Evolutionary conservation across 192 early-diverging fungal genomes (phyloP).

Genomic region (Piromyces finnis): DNA sequence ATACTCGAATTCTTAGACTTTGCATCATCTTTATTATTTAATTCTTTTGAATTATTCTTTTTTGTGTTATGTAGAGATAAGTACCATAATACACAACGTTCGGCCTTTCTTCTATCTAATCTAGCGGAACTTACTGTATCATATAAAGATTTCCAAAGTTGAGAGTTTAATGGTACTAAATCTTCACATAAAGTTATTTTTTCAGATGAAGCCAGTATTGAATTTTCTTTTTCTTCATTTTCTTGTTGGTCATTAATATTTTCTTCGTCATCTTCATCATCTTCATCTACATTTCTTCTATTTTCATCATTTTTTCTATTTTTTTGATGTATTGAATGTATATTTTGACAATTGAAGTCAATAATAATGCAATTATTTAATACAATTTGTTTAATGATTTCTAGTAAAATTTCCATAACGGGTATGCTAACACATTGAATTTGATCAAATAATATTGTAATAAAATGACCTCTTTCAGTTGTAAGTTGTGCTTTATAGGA

Average conservation of each 20-base stretch:
- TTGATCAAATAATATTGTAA: neutral
- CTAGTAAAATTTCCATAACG: neutral
- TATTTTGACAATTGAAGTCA: neutral
- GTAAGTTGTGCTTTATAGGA: neutral
- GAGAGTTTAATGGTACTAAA: neutral
- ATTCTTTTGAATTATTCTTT: neutral
- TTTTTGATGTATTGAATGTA: neutral
- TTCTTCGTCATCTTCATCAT: neutral
- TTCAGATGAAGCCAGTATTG: neutral
- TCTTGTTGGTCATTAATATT: neutral
- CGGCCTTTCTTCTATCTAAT: neutral
- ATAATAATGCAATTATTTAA: neutral
- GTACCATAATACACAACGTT: neutral
- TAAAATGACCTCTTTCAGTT: neutral
- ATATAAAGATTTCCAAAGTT: neutral
- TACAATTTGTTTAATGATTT: neutral
- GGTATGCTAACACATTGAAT: neutral
- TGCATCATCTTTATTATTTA: neutral
- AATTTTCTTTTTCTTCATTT: neutral
- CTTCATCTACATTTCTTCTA: neutral
- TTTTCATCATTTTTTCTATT: neutral
- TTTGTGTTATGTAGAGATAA: neutral
- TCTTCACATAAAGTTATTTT: neutral
- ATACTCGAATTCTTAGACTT: neutral
- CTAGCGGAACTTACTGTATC: neutral